Base-by-base conservation (phyloP, 1,284 basidiomycete genomes). In the Rhodotorula glutinis region DNA sequence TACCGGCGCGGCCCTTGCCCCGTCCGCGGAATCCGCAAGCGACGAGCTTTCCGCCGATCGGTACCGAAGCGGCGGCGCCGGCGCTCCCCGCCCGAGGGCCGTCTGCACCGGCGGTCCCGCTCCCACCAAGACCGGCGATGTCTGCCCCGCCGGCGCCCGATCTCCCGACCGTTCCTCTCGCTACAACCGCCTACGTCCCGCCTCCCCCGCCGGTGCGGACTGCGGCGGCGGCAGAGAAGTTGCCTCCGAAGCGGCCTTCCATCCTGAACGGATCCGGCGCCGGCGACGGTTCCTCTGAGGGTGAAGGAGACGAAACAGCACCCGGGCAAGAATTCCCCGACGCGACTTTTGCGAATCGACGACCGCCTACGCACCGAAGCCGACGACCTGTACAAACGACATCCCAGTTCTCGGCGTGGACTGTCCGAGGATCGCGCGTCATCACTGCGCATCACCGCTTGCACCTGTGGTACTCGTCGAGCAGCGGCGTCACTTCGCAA, bases 331-430 rank as follows among this genome's bases (percentile, higher is more conserved):
- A 38, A 11, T 38, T 38, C 11, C 33, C 33, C 33, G 33, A 95
- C 77, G 83, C 86, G 14, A 91, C 87, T 56, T 84, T 85, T 55
- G 88, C 92, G 2, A 94, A 90, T 30, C 85, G 92, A 13, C 84
- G 88, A 0, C 88, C 88, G 1, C 93, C 93, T 0, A 65, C 72
- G 5, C 79, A 81, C 54, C 74, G 76, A 3, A 79, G 80, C 2
- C 78, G 80, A 33, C 44, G 66, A 4, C 49, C 56, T 13, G 47
- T 75, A 30, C 54, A 57, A 7, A 44, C 71, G 1, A 49, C 56
- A 5, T 56, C 63, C n/a, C 54, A 60, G 14, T 68, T 74, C 53
- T 60, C 65, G 33, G 60, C 66, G 16, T 73, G 65, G 43, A 68
- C 74, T 9, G 55, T 74, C 8, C 66, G 71, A 10, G 74, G 73